These are phyloP conservation scores for Sporothrix inflata DNA, from an alignment of 2,329 filamentous ascomycete species.

Conservation along the genomic window DNA sequence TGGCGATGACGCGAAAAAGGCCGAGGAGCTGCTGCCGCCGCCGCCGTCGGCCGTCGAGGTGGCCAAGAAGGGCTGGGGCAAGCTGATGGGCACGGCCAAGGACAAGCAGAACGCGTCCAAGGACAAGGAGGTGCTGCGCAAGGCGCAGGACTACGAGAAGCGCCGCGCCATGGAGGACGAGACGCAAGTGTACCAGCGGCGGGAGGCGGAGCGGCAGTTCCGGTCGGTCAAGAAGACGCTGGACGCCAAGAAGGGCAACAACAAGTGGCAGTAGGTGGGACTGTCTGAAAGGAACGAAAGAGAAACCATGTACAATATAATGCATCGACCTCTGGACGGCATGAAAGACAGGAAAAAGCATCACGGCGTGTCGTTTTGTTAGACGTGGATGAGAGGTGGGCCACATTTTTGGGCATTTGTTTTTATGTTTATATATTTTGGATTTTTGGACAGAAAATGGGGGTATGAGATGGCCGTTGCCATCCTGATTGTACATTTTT, in stretches of 20 bases:
- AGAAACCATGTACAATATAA: neutral
- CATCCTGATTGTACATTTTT: constrained; percentile 9
- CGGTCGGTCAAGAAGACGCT: constrained; percentile 33
- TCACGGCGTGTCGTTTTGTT: constrained; percentile 1
- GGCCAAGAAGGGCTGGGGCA: constrained; percentile 34
- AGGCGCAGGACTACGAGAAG: constrained; percentile 39
- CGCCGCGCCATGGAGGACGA: constrained; percentile 67
- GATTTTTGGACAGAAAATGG: constrained; percentile 10
- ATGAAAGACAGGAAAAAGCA: neutral
- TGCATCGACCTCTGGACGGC: neutral
- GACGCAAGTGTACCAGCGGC: constrained; percentile 33
- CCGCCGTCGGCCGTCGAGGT: constrained; percentile 30
- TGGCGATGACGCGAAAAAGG: constrained; percentile 32
- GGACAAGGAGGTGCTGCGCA: constrained; percentile 28
- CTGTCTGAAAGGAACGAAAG: no score
- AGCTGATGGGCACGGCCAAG: constrained; percentile 34
- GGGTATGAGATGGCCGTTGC: neutral
- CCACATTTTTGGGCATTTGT: neutral
- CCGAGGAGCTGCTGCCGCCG: neutral
- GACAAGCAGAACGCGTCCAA: constrained; percentile 30
- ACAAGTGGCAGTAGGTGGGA: constrained; percentile 24
- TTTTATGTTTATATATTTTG: neutral
- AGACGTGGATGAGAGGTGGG: neutral
- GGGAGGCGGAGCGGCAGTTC: constrained; percentile 34
- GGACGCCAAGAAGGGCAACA: constrained; percentile 7